Conservation (phyloP, 1,284 basidiomycete genomes). For the Takashimella koratensis region DNA sequence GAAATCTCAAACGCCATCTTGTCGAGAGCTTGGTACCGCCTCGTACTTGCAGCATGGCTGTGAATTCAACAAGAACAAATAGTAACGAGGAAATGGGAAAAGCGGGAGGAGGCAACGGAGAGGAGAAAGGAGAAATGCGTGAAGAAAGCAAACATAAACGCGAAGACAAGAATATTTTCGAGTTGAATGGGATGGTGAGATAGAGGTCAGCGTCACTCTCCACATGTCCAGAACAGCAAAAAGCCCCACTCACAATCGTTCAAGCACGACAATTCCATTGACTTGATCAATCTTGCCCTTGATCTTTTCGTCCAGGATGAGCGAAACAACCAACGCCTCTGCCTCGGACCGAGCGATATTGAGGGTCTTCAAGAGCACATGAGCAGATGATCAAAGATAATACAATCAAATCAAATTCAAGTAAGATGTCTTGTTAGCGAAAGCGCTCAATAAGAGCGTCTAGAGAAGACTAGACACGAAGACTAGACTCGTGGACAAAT, state of each 20-base stretch:
- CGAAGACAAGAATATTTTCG: too few relatives aligned
- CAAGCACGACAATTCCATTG: conserved; percentile 82
- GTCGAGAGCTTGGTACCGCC: neutral
- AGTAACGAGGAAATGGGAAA: neutral
- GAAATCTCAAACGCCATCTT: neutral
- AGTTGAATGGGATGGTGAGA: too few relatives aligned
- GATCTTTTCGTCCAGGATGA: conserved; percentile 93
- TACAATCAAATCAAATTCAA: neutral
- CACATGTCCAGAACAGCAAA: too few relatives aligned
- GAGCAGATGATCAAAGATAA: conserved; percentile 5
- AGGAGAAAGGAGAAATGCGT: neutral
- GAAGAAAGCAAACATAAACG: too few relatives aligned
- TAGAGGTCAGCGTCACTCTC: too few relatives aligned
- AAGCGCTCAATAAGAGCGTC: too few relatives aligned
- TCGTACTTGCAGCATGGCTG: neutral
- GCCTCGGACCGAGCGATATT: conserved; percentile 84
- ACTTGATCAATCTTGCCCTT: conserved; percentile 95
- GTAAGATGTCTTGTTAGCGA: too few relatives aligned
- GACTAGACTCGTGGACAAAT: too few relatives aligned
- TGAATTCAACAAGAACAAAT: neutral
- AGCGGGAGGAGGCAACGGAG: neutral
- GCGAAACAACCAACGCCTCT: conserved; percentile 84
- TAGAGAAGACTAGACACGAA: too few relatives aligned
- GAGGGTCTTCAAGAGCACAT: conserved; percentile 70
- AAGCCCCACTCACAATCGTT: conserved; percentile 63